Conservation (phyloP, 306 rosid species). For the Begonia peltatifolia region DNA sequence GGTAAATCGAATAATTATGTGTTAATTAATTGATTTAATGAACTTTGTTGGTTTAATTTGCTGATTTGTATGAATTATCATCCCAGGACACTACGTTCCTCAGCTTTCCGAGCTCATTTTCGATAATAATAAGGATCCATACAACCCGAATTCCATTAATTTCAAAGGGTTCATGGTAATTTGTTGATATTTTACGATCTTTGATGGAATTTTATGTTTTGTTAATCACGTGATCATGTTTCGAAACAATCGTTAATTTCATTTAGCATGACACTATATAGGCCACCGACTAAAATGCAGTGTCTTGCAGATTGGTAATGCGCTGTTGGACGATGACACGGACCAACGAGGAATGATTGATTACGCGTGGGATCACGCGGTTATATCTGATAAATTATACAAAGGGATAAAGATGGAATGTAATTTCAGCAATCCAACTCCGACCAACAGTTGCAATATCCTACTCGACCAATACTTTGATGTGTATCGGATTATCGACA, state of each 20-base stretch:
- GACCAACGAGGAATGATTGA: conserved; percentile 34
- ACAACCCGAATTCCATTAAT: conserved; percentile 18
- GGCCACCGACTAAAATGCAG: too few relatives aligned
- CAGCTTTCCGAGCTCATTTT: conserved; percentile 35
- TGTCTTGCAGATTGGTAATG: conserved; percentile 26
- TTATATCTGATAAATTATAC: conserved; percentile 27
- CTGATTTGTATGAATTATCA: not conserved
- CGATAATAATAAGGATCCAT: conserved; percentile 18
- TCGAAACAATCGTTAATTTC: too few relatives aligned
- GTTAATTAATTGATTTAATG: too few relatives aligned
- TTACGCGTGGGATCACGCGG: conserved; percentile 41
- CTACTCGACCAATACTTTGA: conserved; percentile 9
- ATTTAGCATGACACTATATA: too few relatives aligned
- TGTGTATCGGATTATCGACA: conserved; percentile 20
- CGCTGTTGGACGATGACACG: conserved; percentile 29
- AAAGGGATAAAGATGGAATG: conserved; percentile 17
- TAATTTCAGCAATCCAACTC: conserved; percentile 15
- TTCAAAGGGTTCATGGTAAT: conserved; percentile 40
- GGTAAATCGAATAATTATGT: conserved; percentile 22
- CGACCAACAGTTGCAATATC: conserved; percentile 1
- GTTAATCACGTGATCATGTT: too few relatives aligned
- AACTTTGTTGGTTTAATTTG: not conserved
- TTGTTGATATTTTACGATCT: too few relatives aligned
- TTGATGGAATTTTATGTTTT: too few relatives aligned
- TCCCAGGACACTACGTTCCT: conserved; percentile 74